Evolutionary conservation across 139 green algal genomes (phyloP).

Genomic region (Coelastrella sp.): DNA sequence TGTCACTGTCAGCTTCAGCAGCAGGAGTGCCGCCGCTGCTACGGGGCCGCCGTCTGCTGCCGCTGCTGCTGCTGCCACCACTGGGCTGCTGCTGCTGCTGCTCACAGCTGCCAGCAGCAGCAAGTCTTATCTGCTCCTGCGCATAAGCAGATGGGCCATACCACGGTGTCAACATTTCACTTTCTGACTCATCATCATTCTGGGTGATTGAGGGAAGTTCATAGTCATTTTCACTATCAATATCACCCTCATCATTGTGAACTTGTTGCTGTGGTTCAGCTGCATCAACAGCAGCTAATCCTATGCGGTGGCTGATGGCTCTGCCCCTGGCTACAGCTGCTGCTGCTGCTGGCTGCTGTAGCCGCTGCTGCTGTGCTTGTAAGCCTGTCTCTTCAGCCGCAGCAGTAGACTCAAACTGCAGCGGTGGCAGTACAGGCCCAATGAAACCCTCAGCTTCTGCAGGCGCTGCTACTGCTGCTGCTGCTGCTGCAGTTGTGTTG

Average conservation of each 20-base stretch:
- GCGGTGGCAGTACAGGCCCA: slow-evolving; percentile 8
- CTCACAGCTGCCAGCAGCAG: neutral
- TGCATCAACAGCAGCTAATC: neutral
- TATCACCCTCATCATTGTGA: slow-evolving; percentile 23
- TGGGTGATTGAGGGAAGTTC: neutral
- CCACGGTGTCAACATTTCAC: slow-evolving; percentile 22
- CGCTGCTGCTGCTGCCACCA: slow-evolving; percentile 10
- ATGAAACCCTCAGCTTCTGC: slow-evolving; percentile 20
- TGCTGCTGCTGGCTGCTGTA: neutral
- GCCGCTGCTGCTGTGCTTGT: slow-evolving; percentile 21
- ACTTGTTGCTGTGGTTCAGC: neutral
- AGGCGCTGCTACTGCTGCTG: neutral
- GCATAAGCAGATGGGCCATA: slow-evolving; percentile 1
- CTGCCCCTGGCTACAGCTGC: neutral
- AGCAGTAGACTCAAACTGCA: neutral
- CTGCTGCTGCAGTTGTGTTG: neutral
- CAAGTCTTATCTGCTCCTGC: slow-evolving; percentile 21
- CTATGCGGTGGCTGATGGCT: neutral
- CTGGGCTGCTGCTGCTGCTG: slow-evolving; percentile 32
- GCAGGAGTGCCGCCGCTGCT: neutral
- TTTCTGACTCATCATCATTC: neutral
- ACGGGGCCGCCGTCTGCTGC: slow-evolving; percentile 3
- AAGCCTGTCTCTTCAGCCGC: slow-evolving; percentile 2
- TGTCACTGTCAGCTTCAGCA: neutral
- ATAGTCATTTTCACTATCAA: neutral